phyloP scores from a whole-genome alignment of 192 early-diverging fungal genomes.

The Coemansia sp. region DNA sequence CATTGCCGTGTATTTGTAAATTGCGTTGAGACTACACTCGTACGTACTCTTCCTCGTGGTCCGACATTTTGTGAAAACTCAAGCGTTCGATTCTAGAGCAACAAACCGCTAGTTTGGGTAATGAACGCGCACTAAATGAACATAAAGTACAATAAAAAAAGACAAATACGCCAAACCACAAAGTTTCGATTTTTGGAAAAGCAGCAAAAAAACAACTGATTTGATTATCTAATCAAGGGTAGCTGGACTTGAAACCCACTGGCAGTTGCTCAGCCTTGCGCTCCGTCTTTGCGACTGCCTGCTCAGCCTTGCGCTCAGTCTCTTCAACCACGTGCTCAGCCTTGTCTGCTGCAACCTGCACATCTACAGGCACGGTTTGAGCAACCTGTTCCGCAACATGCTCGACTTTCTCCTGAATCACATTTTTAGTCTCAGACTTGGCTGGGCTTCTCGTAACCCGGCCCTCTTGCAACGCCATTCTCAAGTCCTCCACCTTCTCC shows the following conservation, averaged over 20 bases:
- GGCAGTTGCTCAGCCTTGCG: neutral
- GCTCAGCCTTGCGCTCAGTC: neutral
- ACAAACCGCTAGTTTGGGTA: neutral
- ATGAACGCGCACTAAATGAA: neutral
- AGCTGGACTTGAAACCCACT: conserved; percentile 1
- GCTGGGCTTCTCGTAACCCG: neutral
- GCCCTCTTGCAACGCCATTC: conserved; percentile 8
- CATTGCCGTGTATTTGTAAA: neutral
- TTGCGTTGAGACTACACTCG: neutral
- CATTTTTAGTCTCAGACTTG: neutral
- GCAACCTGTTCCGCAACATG: neutral
- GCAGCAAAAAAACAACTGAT: neutral
- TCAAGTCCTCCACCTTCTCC: neutral
- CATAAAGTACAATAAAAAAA: neutral
- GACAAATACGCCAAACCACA: neutral
- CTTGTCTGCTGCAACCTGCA: neutral
- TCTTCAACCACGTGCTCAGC: neutral
- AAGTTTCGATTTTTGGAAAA: neutral
- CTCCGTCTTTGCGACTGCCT: neutral
- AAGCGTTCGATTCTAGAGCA: neutral
- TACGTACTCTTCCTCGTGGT: conserved; percentile 40
- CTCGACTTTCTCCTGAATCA: neutral
- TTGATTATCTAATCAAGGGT: neutral
- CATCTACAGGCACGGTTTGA: neutral
- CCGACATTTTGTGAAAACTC: conserved; percentile 26